Conservation (phyloP, 2,329 filamentous ascomycete genomes). For the Beauveria bassiana region DNA sequence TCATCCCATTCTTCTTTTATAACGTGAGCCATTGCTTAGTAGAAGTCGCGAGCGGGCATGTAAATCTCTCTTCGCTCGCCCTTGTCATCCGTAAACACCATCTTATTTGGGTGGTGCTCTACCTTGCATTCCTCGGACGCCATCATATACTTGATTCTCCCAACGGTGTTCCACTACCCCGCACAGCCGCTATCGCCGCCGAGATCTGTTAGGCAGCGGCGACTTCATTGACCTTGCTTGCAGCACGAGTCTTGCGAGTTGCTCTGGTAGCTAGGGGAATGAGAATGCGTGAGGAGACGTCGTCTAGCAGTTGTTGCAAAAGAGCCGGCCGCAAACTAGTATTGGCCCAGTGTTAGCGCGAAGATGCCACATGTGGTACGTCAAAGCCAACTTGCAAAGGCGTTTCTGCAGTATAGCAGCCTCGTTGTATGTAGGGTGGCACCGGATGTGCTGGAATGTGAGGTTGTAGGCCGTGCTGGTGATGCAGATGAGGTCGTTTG, state of each 20-base stretch:
- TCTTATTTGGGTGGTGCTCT: too few relatives aligned
- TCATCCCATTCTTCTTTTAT: background rate
- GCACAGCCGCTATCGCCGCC: background rate
- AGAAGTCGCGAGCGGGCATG: background rate
- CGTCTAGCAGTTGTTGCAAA: background rate
- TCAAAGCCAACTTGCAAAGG: background rate
- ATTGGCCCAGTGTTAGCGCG: background rate
- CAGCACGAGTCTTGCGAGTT: background rate
- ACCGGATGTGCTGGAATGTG: background rate
- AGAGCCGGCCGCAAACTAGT: background rate
- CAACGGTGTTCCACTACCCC: background rate
- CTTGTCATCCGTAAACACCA: background rate
- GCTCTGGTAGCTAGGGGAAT: too few relatives aligned
- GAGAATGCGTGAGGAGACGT: too few relatives aligned
- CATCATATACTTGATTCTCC: background rate
- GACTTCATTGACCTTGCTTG: background rate
- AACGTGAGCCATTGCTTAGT: background rate
- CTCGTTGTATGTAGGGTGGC: background rate
- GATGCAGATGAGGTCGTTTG: background rate
- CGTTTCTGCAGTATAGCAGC: background rate
- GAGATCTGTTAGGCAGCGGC: background rate
- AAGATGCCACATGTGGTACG: background rate
- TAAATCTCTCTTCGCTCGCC: background rate
- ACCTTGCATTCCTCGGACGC: background rate
- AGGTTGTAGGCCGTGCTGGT: background rate